A percentile compares a stretch with the other conserved stretches of the same genome.
Evolutionary conservation across 2,329 filamentous ascomycete species (phyloP).

Genomic region (Colletotrichum spinosum): DNA sequence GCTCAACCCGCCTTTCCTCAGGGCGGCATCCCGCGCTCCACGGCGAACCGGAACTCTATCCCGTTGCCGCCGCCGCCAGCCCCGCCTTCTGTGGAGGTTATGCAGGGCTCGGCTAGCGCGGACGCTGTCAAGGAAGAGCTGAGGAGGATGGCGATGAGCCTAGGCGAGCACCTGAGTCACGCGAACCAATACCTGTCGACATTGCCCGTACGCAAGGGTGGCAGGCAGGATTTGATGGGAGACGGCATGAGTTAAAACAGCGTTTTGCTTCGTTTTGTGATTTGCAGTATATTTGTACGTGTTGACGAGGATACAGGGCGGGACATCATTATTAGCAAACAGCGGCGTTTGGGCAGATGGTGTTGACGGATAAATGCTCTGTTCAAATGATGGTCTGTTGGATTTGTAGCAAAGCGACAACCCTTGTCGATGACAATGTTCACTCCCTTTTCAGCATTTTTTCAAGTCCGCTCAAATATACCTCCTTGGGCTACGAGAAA

Average conservation of each 20-base stretch:
- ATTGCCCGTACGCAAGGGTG: constrained; percentile 51
- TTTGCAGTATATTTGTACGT: too few relatives aligned
- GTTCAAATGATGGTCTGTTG: too few relatives aligned
- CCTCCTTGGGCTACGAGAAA: constrained; percentile 11
- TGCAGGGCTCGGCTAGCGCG: constrained; percentile 64
- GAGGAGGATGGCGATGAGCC: constrained; percentile 61
- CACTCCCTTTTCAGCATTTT: constrained; percentile 9
- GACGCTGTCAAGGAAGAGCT: constrained; percentile 65
- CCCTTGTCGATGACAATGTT: constrained; percentile 4
- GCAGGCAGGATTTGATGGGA: constrained; percentile 38
- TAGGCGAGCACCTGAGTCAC: constrained; percentile 60
- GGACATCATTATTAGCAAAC: not conserved
- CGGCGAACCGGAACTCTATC: constrained; percentile 16
- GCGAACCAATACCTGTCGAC: constrained; percentile 58
- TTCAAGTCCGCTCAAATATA: not conserved
- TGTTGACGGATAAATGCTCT: not conserved
- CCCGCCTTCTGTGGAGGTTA: constrained; percentile 62
- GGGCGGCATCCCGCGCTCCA: constrained; percentile 23
- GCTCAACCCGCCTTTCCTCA: constrained; percentile 40
- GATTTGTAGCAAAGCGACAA: too few relatives aligned
- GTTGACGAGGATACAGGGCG: not conserved
- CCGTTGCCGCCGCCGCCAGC: constrained; percentile 53
- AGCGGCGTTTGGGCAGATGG: not conserved
- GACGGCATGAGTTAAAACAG: constrained; percentile 9
- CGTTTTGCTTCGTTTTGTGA: not conserved